phyloP scores from a whole-genome alignment of 1,139 yeast species.

The Dujonia santamariae region DNA sequence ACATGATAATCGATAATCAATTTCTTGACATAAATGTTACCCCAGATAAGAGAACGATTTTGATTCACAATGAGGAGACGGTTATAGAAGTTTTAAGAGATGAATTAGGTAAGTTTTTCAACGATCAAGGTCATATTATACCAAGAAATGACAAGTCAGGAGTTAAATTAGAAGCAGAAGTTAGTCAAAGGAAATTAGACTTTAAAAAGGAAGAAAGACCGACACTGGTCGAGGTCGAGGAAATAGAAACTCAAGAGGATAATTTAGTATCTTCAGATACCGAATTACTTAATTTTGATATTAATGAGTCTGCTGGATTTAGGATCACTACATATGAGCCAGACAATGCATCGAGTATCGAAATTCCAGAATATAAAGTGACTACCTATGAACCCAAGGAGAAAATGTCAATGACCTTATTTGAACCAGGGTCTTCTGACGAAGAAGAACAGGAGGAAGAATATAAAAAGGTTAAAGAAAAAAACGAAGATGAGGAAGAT shows the following conservation, averaged over 20 bases:
- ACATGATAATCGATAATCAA: conserved; percentile 51
- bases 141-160: conserved; percentile 24
- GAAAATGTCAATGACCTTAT: no score
- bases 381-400: no score
- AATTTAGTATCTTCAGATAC: conserved; percentile 5
- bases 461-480: not conserved
- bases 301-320: not conserved
- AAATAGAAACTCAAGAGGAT: conserved; percentile 9
- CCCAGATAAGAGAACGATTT: conserved; percentile 79
- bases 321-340: conserved; percentile 2
- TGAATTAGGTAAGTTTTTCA: conserved; percentile 39
- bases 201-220: not conserved
- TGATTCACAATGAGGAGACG: conserved; percentile 62
- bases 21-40: conserved; percentile 80
- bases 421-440: not conserved
- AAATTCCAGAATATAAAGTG: not conserved
- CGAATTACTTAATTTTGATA: conserved; percentile 6
- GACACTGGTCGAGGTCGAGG: conserved; percentile 1
- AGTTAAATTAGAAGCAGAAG: conserved; percentile 6
- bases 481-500: not conserved
- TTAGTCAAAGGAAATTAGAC: conserved; percentile 2
- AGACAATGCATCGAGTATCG: not conserved
- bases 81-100: conserved; percentile 52
- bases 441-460: not conserved
- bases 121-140: conserved; percentile 41